Evolutionary conservation across 1,139 yeast genomes (phyloP).

Genomic region (Blastobotrys indianensis): DNA sequence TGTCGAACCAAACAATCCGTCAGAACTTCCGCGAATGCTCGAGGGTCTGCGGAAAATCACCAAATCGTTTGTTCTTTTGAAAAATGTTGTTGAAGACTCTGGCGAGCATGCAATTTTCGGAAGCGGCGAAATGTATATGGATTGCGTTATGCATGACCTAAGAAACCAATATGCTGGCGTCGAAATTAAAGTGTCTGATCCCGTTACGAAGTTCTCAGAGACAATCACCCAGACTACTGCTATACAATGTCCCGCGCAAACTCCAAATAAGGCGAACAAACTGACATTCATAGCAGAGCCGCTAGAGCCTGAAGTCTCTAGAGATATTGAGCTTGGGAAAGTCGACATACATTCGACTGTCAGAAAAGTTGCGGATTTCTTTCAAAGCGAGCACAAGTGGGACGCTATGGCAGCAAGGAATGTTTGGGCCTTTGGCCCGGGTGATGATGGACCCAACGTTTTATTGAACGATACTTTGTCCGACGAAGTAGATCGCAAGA

Average conservation of each 20-base stretch:
- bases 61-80: slow-evolving; percentile 60
- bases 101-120: slow-evolving; percentile 83
- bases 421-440: slow-evolving; percentile 75
- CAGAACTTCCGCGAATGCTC: slow-evolving; percentile 67
- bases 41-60: slow-evolving; percentile 60
- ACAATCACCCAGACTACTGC: slow-evolving; percentile 64
- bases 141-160: slow-evolving; percentile 74
- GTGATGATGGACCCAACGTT: slow-evolving; percentile 50
- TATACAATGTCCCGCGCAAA: slow-evolving; percentile 55
- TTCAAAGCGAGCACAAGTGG: slow-evolving; percentile 64
- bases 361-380: slow-evolving; percentile 44
- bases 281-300: slow-evolving; percentile 81
- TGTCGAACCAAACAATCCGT: slow-evolving; percentile 73
- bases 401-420: slow-evolving; percentile 80
- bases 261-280: slow-evolving; percentile 50
- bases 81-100: slow-evolving; percentile 72
- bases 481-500: slow-evolving; percentile 56
- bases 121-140: slow-evolving; percentile 84
- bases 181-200: slow-evolving; percentile 79
- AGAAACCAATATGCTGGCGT: slow-evolving; percentile 56
- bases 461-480: slow-evolving; percentile 74
- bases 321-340: slow-evolving; percentile 52
- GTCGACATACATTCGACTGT: slow-evolving; percentile 39
- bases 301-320: slow-evolving; percentile 47
- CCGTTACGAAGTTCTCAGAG: slow-evolving; percentile 75